Base-by-base conservation (phyloP, 768 basidiomycete species). In the Phallus indusiatus region DNA sequence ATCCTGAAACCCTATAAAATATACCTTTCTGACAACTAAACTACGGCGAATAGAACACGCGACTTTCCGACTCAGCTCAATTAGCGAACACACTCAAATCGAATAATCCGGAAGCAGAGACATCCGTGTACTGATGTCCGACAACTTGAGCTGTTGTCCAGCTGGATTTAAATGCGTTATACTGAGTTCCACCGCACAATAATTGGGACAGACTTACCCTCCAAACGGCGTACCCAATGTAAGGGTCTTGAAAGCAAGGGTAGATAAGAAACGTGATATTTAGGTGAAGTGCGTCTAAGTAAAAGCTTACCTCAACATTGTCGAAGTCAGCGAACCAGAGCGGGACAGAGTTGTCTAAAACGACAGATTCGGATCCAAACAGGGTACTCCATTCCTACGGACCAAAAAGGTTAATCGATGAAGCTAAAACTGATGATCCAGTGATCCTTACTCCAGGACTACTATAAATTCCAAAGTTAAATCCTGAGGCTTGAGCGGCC, bases 81-180 rank as follows among this genome's bases (percentile, higher is more conserved):
- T 48, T 60, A 4, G 61, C 47, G 33, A 62, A 62, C 28, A 62
- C 60, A 54, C 59, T 68, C 28, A 68, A 65, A 50, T 68, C 68
- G 47, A 69, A 69, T 18, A 61, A 56, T 17, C 68, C 68, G 11
- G 68, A 69, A 5, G 68, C 68, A 12, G 67, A 67, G 6, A 61
- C 58, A 42, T 69, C 67, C 9, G 67, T 69, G 53, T 69, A 68
- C 37, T 69, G 68, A 47, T 69, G 63, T 5, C 67, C 68, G 17
- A 67, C 65, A n/a, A n/a, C n/a, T n/a, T n/a, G n/a, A 67, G 66
- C 2, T n/a, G 64, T 22, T 22, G 50, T 51, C 50, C 50, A 51
- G 4, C 50, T 34, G 18, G 42, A 42, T 5, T 12, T 10, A 14
- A n/a, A 42, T 42, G 12, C 4, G 12, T 3, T 42, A 14, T 42